These are phyloP conservation scores for Myxozyma melibiosi DNA, from an alignment of 805 yeast genomes.

Conservation along the genomic window DNA sequence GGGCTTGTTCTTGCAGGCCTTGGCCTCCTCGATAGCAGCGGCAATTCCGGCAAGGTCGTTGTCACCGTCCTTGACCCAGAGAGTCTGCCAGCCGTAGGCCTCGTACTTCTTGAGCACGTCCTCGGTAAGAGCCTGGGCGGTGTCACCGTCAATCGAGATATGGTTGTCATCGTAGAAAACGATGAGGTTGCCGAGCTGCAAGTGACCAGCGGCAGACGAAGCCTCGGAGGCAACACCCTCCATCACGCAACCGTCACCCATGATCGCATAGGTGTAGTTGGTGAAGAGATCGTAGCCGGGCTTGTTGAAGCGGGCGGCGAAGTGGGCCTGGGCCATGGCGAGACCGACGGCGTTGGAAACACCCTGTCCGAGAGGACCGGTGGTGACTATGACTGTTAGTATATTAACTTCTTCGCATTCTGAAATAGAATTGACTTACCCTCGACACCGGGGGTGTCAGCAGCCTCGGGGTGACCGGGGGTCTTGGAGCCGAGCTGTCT, in stretches of 20 bases:
- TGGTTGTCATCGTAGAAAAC: slow-evolving; percentile 96
- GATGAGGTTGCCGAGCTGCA: slow-evolving; percentile 88
- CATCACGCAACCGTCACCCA: slow-evolving; percentile 98
- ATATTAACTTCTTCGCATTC: not conserved
- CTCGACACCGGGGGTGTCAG: slow-evolving; percentile 87
- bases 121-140: slow-evolving; percentile 88
- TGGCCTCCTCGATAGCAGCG: slow-evolving; percentile 78
- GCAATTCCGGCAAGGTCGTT: slow-evolving; percentile 70
- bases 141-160: slow-evolving; percentile 95
- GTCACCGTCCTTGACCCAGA: slow-evolving; percentile 79
- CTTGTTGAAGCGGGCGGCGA: slow-evolving; percentile 92
- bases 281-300: slow-evolving; percentile 74
- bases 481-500: slow-evolving; percentile 88
- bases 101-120: slow-evolving; percentile 81
- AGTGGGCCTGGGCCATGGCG: slow-evolving; percentile 90
- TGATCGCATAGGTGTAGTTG: slow-evolving; percentile 72
- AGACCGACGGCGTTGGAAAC: slow-evolving; percentile 93
- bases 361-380: slow-evolving; percentile 99
- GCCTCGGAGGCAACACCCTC: slow-evolving; percentile 98
- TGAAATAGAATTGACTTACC: slow-evolving; percentile 40
- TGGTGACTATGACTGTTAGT: slow-evolving; percentile 55
- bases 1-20: slow-evolving; percentile 79
- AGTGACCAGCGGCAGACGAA: slow-evolving; percentile 92
- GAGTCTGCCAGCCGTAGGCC: slow-evolving; percentile 92
- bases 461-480: slow-evolving; percentile 95